Percentiles rank a stretch among this genome's conserved stretches.
phyloP scores from a whole-genome alignment of 2,329 filamentous ascomycete species.

The Aspergillus hiratsukae region DNA sequence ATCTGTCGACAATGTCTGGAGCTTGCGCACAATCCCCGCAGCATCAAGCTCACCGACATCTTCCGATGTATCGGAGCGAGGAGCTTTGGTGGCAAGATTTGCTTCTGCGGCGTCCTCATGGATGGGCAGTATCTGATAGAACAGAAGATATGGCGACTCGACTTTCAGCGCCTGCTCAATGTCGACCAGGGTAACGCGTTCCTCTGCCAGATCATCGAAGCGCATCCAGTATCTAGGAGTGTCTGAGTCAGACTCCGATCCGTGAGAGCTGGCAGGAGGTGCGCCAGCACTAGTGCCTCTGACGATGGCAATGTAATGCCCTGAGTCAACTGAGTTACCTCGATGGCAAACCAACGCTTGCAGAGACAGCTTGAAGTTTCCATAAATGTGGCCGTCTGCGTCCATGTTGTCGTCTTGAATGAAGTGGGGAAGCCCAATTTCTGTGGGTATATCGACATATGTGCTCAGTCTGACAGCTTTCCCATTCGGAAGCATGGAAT shows the following conservation, averaged over 20 bases:
- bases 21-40: slow-evolving; percentile 14
- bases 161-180: slow-evolving; percentile 71
- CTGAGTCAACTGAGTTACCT: slow-evolving; percentile 77
- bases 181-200: slow-evolving; percentile 70
- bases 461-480: slow-evolving; percentile 69
- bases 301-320: slow-evolving; percentile 86
- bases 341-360: slow-evolving; percentile 92
- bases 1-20: slow-evolving; percentile 15
- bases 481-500: slow-evolving; percentile 68
- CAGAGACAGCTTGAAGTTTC: slow-evolving; percentile 89
- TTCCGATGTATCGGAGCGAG: slow-evolving; percentile 25
- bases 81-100: slow-evolving; percentile 31
- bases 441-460: slow-evolving; percentile 84
- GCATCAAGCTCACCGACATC: slow-evolving; percentile 20
- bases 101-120: slow-evolving; percentile 55
- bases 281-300: slow-evolving; percentile 58
- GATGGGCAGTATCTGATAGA: slow-evolving; percentile 91
- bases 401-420: slow-evolving; percentile 72
- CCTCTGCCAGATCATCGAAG: slow-evolving; percentile 78
- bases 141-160: slow-evolving; percentile 92
- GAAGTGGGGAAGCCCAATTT: slow-evolving; percentile 79
- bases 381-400: slow-evolving; percentile 63
- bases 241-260: slow-evolving; percentile 47
- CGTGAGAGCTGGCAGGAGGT: slow-evolving; percentile 22
- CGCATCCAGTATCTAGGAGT: slow-evolving; percentile 77